Conservation (phyloP, 495 filamentous ascomycete species). For the Jackrogersella minutella region DNA sequence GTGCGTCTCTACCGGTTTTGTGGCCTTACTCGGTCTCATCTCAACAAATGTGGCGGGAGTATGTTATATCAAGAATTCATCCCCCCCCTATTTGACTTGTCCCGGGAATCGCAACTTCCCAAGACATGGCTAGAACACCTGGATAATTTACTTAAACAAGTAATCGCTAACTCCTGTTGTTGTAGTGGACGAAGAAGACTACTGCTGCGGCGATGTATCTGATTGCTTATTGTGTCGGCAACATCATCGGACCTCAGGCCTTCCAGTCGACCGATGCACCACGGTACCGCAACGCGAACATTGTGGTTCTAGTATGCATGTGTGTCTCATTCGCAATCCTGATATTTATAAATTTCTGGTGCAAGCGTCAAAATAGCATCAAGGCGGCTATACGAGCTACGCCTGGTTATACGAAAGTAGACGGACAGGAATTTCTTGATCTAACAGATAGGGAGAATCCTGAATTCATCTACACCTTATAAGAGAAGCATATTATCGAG, state of each 20-base stretch:
- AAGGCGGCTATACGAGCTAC: constrained; percentile 62
- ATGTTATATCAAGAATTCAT: too few species aligned
- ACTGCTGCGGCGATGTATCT: constrained; percentile 74
- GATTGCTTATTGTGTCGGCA: constrained; percentile 70
- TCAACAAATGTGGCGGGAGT: constrained; percentile 72
- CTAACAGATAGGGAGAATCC: constrained; percentile 74
- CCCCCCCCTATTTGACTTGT: too few species aligned
- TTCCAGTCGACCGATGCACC: constrained; percentile 55
- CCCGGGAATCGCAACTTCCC: too few species aligned
- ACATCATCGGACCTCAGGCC: constrained; percentile 56
- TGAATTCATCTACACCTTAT: constrained; percentile 72
- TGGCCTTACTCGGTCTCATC: constrained; percentile 65
- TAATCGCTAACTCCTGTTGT: too few species aligned
- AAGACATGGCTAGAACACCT: too few species aligned
- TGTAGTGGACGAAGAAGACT: constrained; percentile 82
- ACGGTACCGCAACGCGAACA: constrained; percentile 71
- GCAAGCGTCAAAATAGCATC: constrained; percentile 64
- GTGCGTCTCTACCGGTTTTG: constrained; percentile 65
- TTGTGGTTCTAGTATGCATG: constrained; percentile 73
- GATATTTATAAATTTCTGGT: constrained; percentile 70
- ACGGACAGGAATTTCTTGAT: constrained; percentile 72
- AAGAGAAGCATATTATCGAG: neutral
- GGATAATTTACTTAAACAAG: too few species aligned
- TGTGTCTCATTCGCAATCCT: constrained; percentile 63
- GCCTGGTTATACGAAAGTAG: constrained; percentile 68